These are phyloP conservation scores for Exidia glandulosa DNA, from an alignment of 768 basidiomycete genomes.

Conservation along the genomic window DNA sequence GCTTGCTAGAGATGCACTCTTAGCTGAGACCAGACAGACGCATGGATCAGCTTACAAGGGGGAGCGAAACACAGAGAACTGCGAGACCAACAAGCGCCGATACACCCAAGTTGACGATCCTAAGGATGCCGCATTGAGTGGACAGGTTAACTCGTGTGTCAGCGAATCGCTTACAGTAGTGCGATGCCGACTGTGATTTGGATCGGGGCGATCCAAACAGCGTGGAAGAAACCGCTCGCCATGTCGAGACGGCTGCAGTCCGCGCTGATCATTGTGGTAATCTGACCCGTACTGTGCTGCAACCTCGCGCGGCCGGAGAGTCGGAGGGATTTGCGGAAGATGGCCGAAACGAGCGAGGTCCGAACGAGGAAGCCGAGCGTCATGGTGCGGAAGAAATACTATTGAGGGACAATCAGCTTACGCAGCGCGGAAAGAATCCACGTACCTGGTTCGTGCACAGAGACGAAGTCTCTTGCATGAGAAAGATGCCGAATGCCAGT, in stretches of 20 bases:
- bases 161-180: conserved; percentile 25
- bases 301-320: conserved; percentile 48
- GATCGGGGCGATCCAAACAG: conserved; percentile 49
- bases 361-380: not conserved
- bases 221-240: conserved; percentile 27
- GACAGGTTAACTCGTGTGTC: not conserved
- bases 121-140: not conserved
- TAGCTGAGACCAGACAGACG: not conserved
- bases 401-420: not conserved
- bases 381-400: not conserved
- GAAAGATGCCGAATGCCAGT: conserved; percentile 31
- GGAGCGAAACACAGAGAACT: conserved; percentile 9
- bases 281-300: conserved; percentile 55
- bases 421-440: not conserved
- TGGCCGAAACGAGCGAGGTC: conserved; percentile 27
- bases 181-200: conserved; percentile 51
- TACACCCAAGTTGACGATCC: conserved; percentile 40
- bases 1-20: conserved; percentile 22
- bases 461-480: not conserved
- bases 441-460: not conserved
- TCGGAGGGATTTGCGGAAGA: conserved; percentile 59
- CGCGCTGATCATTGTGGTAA: conserved; percentile 60
- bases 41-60: not conserved
- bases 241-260: conserved; percentile 48
- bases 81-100: conserved; percentile 58